A percentile compares a stretch with the other conserved stretches of the same genome.
These are phyloP conservation scores for Fusarium oxysporum DNA, from an alignment of 2,329 filamentous ascomycete genomes.

Conservation along the genomic window DNA sequence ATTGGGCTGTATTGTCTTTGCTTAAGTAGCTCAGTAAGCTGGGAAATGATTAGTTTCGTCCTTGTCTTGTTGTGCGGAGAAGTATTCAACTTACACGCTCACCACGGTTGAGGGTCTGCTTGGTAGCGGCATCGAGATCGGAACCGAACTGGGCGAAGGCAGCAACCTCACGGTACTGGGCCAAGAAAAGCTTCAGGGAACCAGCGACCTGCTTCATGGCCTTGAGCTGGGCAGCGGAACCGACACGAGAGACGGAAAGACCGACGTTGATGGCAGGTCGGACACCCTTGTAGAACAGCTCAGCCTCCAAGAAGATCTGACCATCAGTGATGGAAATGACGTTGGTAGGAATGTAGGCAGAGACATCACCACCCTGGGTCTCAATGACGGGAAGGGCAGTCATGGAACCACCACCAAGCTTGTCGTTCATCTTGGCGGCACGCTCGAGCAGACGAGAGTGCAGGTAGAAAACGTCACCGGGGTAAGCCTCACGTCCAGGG, in stretches of 20 bases:
- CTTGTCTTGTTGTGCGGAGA: too few relatives aligned
- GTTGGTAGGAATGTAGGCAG: constrained; percentile 99
- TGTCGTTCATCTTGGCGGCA: constrained; percentile 98
- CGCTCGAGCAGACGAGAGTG: constrained; percentile 99
- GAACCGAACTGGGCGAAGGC: constrained; percentile 99
- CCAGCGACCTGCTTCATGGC: constrained; percentile 99
- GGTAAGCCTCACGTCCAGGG: constrained; percentile 98
- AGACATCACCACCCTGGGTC: constrained; percentile 99
- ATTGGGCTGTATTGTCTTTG: constrained; percentile 99
- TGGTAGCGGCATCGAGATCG: constrained; percentile 97
- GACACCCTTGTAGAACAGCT: constrained; percentile 99
- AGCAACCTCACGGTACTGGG: constrained; percentile 99
- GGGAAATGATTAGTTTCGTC: constrained; percentile 47
- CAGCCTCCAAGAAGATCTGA: constrained; percentile 99
- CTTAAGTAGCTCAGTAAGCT: constrained; percentile 97
- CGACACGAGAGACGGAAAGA: constrained; percentile 99
- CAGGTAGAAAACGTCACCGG: constrained; percentile 99
- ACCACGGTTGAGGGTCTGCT: constrained; percentile 98
- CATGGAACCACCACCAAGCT: constrained; percentile 93
- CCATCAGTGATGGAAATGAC: constrained; percentile 99
- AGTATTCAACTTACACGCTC: constrained; percentile 79
- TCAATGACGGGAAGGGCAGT: constrained; percentile 98
- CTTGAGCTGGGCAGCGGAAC: constrained; percentile 99
- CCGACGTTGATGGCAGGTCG: constrained; percentile 99
- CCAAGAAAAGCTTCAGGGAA: constrained; percentile 99